These are phyloP conservation scores for Centrapalus pauciflorus DNA, from an alignment of 129 eudicot genomes.

Conservation along the genomic window DNA sequence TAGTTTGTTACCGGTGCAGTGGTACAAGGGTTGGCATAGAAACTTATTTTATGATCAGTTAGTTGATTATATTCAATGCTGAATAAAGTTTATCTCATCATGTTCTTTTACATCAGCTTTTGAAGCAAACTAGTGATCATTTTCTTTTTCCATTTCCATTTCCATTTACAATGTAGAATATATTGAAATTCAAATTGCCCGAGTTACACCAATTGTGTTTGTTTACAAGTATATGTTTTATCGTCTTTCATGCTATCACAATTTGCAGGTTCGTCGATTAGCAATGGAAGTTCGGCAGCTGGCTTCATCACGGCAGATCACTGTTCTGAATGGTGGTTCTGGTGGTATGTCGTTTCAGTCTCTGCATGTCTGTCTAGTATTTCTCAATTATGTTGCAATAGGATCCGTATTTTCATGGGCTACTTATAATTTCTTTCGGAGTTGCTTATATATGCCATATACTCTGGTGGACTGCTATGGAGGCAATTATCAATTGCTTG, in stretches of 20 bases:
- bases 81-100: no score
- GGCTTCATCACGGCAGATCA: constrained; percentile 65
- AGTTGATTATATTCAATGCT: no score
- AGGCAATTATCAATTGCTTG: background rate
- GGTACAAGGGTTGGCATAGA: no score
- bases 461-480: background rate
- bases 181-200: background rate
- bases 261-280: constrained; percentile 68
- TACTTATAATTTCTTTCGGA: background rate
- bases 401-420: background rate
- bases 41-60: no score
- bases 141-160: no score
- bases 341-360: constrained; percentile 38
- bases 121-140: no score
- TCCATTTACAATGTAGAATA: no score
- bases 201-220: background rate
- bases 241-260: background rate
- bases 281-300: constrained; percentile 78
- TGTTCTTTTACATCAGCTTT: no score
- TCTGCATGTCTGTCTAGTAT: background rate
- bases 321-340: constrained; percentile 69
- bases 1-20: no score
- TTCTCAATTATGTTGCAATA: constrained; percentile 2
- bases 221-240: background rate
- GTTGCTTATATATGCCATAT: constrained; percentile 8